phyloP scores from a whole-genome alignment of 345 rosid species.

The Capsella bursapastoris region DNA sequence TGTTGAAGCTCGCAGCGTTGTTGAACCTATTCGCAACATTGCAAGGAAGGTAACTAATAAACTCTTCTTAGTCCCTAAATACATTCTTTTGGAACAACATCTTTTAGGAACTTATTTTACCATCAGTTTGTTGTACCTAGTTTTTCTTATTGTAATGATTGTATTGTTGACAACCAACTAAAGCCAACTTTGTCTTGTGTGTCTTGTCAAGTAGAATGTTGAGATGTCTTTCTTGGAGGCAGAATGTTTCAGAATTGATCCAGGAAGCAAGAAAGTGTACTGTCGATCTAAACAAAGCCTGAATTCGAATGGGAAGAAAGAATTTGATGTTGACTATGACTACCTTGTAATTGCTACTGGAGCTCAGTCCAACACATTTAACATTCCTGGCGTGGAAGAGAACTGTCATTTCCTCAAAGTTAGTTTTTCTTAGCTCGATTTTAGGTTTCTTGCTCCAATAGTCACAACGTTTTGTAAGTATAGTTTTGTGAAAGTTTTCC shows the following conservation, averaged over 20 bases:
- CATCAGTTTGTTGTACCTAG: too few species aligned
- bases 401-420: conserved; percentile 90
- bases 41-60: conserved; percentile 64
- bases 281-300: conserved; percentile 54
- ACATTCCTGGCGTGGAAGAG: conserved; percentile 84
- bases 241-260: conserved; percentile 81
- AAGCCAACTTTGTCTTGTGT: conserved; percentile 13
- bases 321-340: conserved; percentile 74
- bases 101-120: too few species aligned
- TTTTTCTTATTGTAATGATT: neutral
- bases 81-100: too few species aligned
- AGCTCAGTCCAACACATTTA: conserved; percentile 81
- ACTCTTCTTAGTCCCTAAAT: too few species aligned
- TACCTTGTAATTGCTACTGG: conserved; percentile 90
- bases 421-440: conserved; percentile 5
- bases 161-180: conserved; percentile 14
- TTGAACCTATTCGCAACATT: conserved; percentile 89
- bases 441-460: too few species aligned
- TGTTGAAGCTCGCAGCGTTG: conserved; percentile 93
- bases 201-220: conserved; percentile 52
- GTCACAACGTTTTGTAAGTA: too few species aligned
- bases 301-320: conserved; percentile 56
- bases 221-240: conserved; percentile 68
- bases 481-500: too few species aligned
- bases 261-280: conserved; percentile 66